A percentile compares a stretch with the other conserved stretches of the same genome.
phyloP scores from a whole-genome alignment of 202 grass and related monocot species.

The Miscanthus sacchariflorus region DNA sequence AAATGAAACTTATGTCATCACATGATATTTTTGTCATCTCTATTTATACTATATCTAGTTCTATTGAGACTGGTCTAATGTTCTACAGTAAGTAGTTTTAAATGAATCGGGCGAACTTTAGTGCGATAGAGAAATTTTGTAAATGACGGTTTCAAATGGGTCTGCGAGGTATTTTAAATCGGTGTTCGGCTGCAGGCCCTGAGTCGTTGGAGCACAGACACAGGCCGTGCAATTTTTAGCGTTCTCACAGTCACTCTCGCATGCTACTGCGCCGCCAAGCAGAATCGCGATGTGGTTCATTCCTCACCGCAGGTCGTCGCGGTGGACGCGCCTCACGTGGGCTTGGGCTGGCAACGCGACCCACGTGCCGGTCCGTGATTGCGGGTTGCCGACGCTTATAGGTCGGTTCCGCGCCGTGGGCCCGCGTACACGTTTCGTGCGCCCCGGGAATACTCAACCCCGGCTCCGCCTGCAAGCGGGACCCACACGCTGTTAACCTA shows the following conservation, averaged over 20 bases:
- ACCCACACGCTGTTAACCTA: conserved; percentile 1
- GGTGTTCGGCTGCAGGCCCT: not conserved
- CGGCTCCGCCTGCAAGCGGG: not conserved
- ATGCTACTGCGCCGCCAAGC: not conserved
- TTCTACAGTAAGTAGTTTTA: too few species aligned
- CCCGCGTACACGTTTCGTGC: conserved; percentile 54
- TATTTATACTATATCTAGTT: too few species aligned
- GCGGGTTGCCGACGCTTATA: conserved; percentile 44
- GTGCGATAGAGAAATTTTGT: not conserved
- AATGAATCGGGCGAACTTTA: not conserved
- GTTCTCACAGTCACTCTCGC: too few species aligned
- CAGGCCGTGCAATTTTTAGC: not conserved
- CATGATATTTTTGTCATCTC: too few species aligned
- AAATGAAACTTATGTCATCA: too few species aligned
- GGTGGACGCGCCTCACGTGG: not conserved
- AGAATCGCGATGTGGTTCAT: not conserved
- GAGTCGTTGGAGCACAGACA: not conserved
- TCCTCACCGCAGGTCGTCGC: not conserved
- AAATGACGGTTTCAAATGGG: not conserved
- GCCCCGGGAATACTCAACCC: conserved; percentile 14
- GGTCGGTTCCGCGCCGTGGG: conserved; percentile 51
- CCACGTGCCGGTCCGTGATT: conserved; percentile 42
- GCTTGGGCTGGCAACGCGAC: conserved; percentile 29
- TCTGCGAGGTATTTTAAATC: not conserved
- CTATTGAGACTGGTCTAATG: too few species aligned